phyloP scores from a whole-genome alignment of 805 yeast species.

The Ogataea sp. region DNA sequence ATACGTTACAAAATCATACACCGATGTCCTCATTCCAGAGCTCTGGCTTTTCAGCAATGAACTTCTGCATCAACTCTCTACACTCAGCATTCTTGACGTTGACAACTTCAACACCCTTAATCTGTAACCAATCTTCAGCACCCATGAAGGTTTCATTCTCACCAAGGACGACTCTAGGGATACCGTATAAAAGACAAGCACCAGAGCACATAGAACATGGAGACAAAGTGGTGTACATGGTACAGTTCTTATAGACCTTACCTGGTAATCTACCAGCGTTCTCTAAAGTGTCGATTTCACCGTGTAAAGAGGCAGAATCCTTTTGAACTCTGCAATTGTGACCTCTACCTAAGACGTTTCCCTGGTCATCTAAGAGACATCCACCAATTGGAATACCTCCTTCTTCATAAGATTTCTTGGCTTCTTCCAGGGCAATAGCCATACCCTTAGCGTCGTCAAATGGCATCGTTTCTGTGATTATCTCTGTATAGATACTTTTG shows the following conservation, averaged over 20 bases:
- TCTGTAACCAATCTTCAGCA: constrained; percentile 65
- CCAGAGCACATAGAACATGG: constrained; percentile 97
- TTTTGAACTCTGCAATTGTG: constrained; percentile 89
- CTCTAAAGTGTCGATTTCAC: constrained; percentile 84
- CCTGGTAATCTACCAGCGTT: constrained; percentile 88
- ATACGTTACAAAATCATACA: too few species aligned
- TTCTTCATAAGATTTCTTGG: constrained; percentile 59
- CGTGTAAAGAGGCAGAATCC: constrained; percentile 78
- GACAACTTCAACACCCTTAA: constrained; percentile 66
- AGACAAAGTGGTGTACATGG: constrained; percentile 86
- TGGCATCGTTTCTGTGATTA: constrained; percentile 24
- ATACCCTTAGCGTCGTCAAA: constrained; percentile 63
- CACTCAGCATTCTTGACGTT: constrained; percentile 54
- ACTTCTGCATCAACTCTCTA: constrained; percentile 64
- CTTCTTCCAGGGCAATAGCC: constrained; percentile 66
- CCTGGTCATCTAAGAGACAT: constrained; percentile 63
- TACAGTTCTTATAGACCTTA: constrained; percentile 68
- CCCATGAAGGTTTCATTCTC: constrained; percentile 81
- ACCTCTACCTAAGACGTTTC: constrained; percentile 77
- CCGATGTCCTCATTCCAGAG: constrained; percentile 85
- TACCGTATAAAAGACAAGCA: constrained; percentile 82
- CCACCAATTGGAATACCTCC: constrained; percentile 95
- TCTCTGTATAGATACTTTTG: background rate
- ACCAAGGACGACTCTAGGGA: constrained; percentile 81
- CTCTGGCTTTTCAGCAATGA: constrained; percentile 69